These are phyloP conservation scores for Penicillium frequentans DNA, from an alignment of 2,329 filamentous ascomycete species.

Conservation along the genomic window DNA sequence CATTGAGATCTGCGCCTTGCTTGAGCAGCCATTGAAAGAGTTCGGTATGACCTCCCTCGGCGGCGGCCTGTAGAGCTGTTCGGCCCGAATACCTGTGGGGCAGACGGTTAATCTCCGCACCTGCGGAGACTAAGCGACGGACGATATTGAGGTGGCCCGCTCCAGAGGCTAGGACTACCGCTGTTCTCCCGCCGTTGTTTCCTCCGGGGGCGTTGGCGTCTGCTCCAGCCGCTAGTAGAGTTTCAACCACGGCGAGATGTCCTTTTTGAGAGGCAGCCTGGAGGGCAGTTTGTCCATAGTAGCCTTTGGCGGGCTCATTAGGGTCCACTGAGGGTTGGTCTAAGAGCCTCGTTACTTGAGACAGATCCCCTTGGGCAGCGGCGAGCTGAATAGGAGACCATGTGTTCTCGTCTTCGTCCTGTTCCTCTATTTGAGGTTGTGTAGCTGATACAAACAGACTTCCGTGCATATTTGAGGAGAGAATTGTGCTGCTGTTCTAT, in stretches of 20 bases:
- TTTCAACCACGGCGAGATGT: slow-evolving; percentile 13
- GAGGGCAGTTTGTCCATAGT: slow-evolving; percentile 30
- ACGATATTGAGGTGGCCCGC: slow-evolving; percentile 17
- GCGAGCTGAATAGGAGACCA: background rate
- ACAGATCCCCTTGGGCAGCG: background rate
- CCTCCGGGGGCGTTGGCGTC: background rate
- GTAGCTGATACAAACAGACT: background rate
- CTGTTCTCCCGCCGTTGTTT: background rate
- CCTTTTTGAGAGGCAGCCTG: slow-evolving; percentile 32
- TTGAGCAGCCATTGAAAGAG: slow-evolving; percentile 21
- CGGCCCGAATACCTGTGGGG: slow-evolving; percentile 2
- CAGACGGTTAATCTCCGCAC: slow-evolving; percentile 25
- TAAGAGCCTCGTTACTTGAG: background rate
- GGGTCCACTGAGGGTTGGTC: background rate
- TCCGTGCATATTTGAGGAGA: background rate
- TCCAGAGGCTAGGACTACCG: background rate
- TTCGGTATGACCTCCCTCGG: slow-evolving; percentile 3
- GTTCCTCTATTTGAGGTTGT: background rate
- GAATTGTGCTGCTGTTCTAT: background rate
- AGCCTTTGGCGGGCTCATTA: background rate
- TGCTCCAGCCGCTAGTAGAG: slow-evolving; percentile 3
- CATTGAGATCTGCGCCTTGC: slow-evolving; percentile 26
- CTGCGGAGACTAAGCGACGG: slow-evolving; percentile 19
- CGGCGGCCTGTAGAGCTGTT: slow-evolving; percentile 17
- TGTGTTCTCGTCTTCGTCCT: background rate